Evolutionary conservation across 2,329 filamentous ascomycete genomes (phyloP).

Genomic region (Beauveria caledonica): DNA sequence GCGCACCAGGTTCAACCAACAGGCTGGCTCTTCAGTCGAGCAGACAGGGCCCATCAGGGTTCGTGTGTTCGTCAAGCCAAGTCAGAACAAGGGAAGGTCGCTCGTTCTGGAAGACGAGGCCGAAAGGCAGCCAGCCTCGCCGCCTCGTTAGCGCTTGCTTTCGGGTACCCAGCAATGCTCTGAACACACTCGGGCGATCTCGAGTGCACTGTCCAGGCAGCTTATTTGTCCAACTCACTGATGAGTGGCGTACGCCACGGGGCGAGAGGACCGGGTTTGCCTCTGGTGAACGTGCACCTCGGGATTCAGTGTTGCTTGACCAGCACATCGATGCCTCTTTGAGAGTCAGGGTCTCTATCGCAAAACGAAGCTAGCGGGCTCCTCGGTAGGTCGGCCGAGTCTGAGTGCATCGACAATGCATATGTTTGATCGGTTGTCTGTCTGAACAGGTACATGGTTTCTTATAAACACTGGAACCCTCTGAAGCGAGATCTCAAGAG

Average conservation of each 20-base stretch:
- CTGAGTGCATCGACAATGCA: background rate
- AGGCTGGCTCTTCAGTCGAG: background rate
- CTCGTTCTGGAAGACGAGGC: background rate
- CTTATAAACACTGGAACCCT: background rate
- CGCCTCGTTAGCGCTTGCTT: background rate
- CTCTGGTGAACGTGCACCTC: background rate
- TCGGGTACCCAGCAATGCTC: too few species aligned
- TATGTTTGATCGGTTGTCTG: background rate
- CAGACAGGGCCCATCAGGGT: background rate
- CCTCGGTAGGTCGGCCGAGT: constrained; percentile 1
- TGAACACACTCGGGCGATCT: background rate
- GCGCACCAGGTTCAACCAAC: background rate
- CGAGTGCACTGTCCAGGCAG: background rate
- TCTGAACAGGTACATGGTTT: background rate
- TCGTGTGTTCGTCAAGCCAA: background rate
- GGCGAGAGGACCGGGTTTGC: background rate
- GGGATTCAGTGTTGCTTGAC: background rate
- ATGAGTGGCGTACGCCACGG: constrained; percentile 7
- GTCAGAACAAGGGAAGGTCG: background rate
- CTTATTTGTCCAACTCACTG: background rate
- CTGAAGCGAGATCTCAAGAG: background rate
- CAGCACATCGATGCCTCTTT: background rate
- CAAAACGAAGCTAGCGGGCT: constrained; percentile 1
- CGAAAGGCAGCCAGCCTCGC: background rate
- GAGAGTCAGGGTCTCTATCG: background rate